Evolutionary conservation across 2,329 filamentous ascomycete genomes (phyloP).

Genomic region (Aspergillus brasiliensis): DNA sequence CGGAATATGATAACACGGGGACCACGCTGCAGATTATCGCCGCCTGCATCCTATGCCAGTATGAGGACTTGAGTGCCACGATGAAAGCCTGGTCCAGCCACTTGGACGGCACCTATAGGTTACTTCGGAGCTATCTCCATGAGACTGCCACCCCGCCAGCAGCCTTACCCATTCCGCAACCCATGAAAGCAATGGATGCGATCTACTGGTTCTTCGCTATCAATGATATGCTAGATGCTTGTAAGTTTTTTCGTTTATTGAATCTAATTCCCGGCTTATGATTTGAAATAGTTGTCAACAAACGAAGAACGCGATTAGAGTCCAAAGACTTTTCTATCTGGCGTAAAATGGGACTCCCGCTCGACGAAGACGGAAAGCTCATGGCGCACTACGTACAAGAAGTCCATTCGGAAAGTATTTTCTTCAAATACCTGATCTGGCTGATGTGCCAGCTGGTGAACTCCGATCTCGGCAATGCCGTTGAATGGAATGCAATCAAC

Average conservation of each 20-base stretch:
- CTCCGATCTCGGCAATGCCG: neutral
- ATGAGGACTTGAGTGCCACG: constrained; percentile 20
- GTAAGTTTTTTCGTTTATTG: constrained; percentile 12
- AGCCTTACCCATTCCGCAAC: constrained; percentile 3
- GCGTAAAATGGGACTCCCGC: constrained; percentile 6
- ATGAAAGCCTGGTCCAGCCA: constrained; percentile 21
- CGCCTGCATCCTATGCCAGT: constrained; percentile 19
- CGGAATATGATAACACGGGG: too few relatives aligned
- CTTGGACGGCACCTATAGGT: constrained; percentile 15
- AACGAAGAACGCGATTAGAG: neutral
- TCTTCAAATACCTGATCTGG: too few relatives aligned
- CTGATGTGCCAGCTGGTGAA: constrained; percentile 9
- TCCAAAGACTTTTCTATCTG: neutral
- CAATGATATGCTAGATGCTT: constrained; percentile 20
- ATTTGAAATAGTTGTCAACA: constrained; percentile 3
- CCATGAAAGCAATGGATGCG: constrained; percentile 10
- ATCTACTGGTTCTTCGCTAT: constrained; percentile 20
- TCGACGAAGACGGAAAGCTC: neutral
- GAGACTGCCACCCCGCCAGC: neutral
- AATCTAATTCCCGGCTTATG: rapidly evolving
- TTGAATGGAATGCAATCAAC: constrained; percentile 1
- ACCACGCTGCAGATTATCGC: constrained; percentile 11
- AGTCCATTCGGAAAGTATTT: neutral
- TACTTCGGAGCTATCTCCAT: constrained; percentile 13
- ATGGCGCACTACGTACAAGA: neutral